phyloP scores from a whole-genome alignment of 352 stramenopile species.

The Phytophthora pluvialis region DNA sequence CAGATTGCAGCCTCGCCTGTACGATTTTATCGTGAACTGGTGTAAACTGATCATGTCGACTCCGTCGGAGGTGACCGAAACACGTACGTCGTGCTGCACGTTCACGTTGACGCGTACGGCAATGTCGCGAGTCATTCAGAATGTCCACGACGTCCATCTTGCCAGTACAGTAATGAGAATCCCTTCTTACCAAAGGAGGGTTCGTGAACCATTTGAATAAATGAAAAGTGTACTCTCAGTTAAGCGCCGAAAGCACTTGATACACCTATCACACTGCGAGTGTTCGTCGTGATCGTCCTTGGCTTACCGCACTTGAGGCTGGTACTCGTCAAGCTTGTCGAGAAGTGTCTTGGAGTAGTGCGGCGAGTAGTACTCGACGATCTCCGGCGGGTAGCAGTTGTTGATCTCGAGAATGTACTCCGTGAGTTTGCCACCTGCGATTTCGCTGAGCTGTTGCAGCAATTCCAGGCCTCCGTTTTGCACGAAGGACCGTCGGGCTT shows the following conservation, averaged over 20 bases:
- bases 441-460: conserved; percentile 93
- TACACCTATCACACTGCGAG: neutral
- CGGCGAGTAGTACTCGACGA: conserved; percentile 97
- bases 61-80: too few species aligned
- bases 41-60: too few species aligned
- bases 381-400: conserved; percentile 95
- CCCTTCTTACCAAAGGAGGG: too few species aligned
- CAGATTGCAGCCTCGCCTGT: too few species aligned
- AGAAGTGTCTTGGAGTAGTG: conserved; percentile 97
- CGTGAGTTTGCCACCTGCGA: conserved; percentile 92
- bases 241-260: conserved; percentile 1
- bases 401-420: conserved; percentile 97
- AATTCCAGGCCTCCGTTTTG: conserved; percentile 94
- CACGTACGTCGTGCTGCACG: too few species aligned
- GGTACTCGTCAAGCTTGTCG: conserved; percentile 96
- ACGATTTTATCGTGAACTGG: too few species aligned
- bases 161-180: too few species aligned
- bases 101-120: too few species aligned
- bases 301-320: conserved; percentile 84
- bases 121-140: too few species aligned
- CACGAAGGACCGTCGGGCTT: conserved; percentile 93
- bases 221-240: neutral
- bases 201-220: too few species aligned
- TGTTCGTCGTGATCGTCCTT: neutral
- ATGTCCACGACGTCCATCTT: too few species aligned